Conservation (phyloP, 1,139 yeast species). For the Nakaseomyces nivariensis region DNA sequence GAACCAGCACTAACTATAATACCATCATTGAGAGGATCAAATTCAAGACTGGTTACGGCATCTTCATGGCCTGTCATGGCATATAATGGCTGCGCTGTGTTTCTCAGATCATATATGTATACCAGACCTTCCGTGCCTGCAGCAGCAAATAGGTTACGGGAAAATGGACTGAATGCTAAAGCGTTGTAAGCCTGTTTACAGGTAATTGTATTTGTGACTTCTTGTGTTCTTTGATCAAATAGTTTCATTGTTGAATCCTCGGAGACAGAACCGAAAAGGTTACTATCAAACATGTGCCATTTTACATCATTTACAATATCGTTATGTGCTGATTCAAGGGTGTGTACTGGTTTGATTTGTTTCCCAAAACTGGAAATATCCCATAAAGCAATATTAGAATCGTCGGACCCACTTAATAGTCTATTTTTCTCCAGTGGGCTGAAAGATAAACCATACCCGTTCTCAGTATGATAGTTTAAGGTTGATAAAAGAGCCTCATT, state of each 20-base stretch:
- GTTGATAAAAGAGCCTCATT: constrained; percentile 19
- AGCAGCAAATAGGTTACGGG: constrained; percentile 49
- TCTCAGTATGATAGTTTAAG: constrained; percentile 47
- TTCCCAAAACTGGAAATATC: constrained; percentile 31
- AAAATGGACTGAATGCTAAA: constrained; percentile 53
- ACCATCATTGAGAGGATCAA: constrained; percentile 64
- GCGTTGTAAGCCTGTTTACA: constrained; percentile 43
- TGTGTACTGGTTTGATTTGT: constrained; percentile 20
- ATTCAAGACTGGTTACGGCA: constrained; percentile 57
- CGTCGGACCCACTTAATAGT: constrained; percentile 56
- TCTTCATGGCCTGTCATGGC: constrained; percentile 73
- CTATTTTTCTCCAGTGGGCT: constrained; percentile 39
- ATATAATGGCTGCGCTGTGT: constrained; percentile 41
- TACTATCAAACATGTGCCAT: constrained; percentile 48
- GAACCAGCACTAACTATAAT: constrained; percentile 63
- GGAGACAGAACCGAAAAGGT: constrained; percentile 57
- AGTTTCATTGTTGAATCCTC: constrained; percentile 61
- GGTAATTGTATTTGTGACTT: constrained; percentile 31
- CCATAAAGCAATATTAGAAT: constrained; percentile 49
- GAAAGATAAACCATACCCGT: constrained; percentile 71
- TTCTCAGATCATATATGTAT: constrained; percentile 50
- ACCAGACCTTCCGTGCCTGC: constrained; percentile 65
- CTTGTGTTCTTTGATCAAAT: constrained; percentile 47
- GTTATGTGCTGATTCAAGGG: constrained; percentile 33
- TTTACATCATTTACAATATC: constrained; percentile 66